Conservation (phyloP, 257 asterid species). For the Solanum etuberosum region DNA sequence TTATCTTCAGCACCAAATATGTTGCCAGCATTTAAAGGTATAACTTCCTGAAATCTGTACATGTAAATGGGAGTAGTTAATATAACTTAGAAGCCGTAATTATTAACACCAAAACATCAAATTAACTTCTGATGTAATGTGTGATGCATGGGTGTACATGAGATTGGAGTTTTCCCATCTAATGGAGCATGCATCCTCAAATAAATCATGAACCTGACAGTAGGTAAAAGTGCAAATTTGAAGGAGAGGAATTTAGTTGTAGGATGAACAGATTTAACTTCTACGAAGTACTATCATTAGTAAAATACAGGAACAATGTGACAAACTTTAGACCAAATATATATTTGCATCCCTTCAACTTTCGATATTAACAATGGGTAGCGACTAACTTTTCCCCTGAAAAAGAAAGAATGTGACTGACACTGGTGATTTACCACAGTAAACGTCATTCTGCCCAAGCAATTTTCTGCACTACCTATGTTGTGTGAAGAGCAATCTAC, state of each 20-base stretch:
- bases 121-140: background rate
- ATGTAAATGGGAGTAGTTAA: conserved; percentile 1
- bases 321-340: background rate
- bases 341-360: background rate
- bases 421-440: background rate
- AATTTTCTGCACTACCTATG: background rate
- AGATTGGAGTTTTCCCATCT: background rate
- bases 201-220: background rate
- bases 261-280: background rate
- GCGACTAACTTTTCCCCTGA: background rate
- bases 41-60: conserved; percentile 85
- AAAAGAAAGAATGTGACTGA: background rate
- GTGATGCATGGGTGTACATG: conserved; percentile 1
- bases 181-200: background rate
- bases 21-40: conserved; percentile 91
- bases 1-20: conserved; percentile 88
- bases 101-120: background rate
- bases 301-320: background rate
- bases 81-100: background rate
- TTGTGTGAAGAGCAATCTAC: background rate
- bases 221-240: background rate
- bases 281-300: background rate
- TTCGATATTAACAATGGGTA: background rate
- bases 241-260: background rate
- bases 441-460: background rate